Conservation (phyloP, 73 alveolate genomes). For the Stentor roeselii region DNA sequence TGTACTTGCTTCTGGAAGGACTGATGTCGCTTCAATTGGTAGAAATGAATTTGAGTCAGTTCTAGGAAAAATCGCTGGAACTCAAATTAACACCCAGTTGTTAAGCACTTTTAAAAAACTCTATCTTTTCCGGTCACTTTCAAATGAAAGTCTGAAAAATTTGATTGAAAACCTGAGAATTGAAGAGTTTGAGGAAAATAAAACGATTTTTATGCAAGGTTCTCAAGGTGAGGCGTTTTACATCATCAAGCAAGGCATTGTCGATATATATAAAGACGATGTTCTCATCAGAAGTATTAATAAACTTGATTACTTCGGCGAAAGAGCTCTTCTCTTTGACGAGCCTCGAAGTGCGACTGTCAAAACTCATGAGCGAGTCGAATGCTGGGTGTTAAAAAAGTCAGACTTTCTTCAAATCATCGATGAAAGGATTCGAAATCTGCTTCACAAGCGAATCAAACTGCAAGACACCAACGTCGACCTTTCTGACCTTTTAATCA, state of each 20-base stretch:
- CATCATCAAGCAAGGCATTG: constrained; percentile 43
- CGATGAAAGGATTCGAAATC: constrained; percentile 45
- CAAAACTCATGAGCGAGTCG: constrained; percentile 30
- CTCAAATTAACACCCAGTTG: too few species aligned
- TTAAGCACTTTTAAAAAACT: too few species aligned
- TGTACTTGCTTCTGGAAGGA: too few species aligned
- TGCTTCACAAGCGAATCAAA: constrained; percentile 32
- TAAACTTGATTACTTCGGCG: constrained; percentile 50
- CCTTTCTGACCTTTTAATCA: background rate
- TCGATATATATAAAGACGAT: constrained; percentile 36
- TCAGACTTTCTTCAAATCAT: constrained; percentile 35
- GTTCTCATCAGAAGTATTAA: constrained; percentile 43
- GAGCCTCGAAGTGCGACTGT: constrained; percentile 50
- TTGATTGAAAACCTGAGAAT: too few species aligned
- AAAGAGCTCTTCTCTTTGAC: constrained; percentile 45
- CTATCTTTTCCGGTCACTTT: too few species aligned
- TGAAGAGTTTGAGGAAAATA: too few species aligned
- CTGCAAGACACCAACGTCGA: background rate
- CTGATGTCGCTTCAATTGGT: too few species aligned
- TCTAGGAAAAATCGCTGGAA: too few species aligned
- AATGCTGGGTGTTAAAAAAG: constrained; percentile 30
- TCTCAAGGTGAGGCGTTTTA: constrained; percentile 34
- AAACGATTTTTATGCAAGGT: constrained; percentile 38
- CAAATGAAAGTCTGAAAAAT: too few species aligned
- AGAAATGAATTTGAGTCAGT: too few species aligned